Conservation (phyloP, 768 basidiomycete genomes). For the Scleroderma bovista region DNA sequence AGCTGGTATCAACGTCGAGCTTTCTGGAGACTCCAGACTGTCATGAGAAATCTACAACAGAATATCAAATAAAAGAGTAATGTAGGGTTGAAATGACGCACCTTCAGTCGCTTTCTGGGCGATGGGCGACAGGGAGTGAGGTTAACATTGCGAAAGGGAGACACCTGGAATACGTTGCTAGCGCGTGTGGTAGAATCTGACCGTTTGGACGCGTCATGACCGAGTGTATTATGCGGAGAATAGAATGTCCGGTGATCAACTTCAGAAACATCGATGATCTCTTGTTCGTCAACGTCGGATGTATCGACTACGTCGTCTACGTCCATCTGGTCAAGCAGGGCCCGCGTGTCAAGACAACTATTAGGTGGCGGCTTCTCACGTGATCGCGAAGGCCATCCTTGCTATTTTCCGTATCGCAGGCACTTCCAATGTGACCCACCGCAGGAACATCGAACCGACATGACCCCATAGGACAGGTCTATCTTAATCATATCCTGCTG, state of each 20-base stretch:
- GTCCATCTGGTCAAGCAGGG: constrained; percentile 16
- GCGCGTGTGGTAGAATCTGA: constrained; percentile 2
- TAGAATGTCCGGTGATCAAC: neutral
- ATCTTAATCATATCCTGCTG: too few species aligned
- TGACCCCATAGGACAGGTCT: too few species aligned
- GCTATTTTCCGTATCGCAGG: too few species aligned
- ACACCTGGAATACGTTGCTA: neutral
- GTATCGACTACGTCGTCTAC: constrained; percentile 52
- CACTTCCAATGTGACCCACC: too few species aligned
- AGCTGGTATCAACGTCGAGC: too few species aligned
- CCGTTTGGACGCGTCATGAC: neutral
- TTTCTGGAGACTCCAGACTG: neutral
- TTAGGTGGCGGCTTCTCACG: neutral
- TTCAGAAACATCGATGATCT: constrained; percentile 29
- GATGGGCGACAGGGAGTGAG: constrained; percentile 13
- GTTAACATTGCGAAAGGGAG: neutral
- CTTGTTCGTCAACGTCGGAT: constrained; percentile 58
- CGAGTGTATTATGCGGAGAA: neutral
- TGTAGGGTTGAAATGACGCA: constrained; percentile 6
- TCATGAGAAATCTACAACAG: constrained; percentile 16
- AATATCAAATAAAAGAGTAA: constrained; percentile 7
- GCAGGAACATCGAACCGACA: too few species aligned
- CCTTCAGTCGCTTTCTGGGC: constrained; percentile 37
- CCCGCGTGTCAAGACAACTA: neutral
- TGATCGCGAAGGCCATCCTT: too few species aligned